These are phyloP conservation scores for Pascua sp. DNA, from an alignment of 1,284 basidiomycete species.

Conservation along the genomic window DNA sequence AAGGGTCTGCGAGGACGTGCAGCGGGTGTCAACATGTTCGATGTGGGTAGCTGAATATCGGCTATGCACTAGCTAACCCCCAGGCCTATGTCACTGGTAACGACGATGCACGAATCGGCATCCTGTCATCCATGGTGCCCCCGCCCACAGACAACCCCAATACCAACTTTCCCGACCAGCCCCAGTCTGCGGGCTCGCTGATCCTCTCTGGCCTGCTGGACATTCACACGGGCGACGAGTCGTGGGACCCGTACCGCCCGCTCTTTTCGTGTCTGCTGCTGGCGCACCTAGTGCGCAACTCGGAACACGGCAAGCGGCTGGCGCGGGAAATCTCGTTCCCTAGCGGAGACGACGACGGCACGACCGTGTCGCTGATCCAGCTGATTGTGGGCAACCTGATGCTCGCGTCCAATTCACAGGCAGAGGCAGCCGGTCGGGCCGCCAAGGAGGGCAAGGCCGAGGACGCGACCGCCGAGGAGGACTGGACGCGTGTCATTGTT, in stretches of 20 bases:
- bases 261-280: constrained; percentile 55
- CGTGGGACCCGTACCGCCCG: constrained; percentile 55
- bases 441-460: constrained; percentile 34
- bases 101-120: constrained; percentile 46
- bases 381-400: constrained; percentile 60
- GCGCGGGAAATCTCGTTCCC: constrained; percentile 52
- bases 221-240: constrained; percentile 30
- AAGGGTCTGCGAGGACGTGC: constrained; percentile 47
- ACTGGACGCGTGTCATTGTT: constrained; percentile 86
- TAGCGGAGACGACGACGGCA: constrained; percentile 51
- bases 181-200: constrained; percentile 52
- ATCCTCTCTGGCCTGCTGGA: constrained; percentile 55
- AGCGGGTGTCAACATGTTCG: constrained; percentile 52
- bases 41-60: constrained; percentile 29
- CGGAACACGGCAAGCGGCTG: constrained; percentile 56
- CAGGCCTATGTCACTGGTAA: constrained; percentile 48
- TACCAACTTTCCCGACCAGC: constrained; percentile 22
- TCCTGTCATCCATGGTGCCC: constrained; percentile 45
- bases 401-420: constrained; percentile 59
- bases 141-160: constrained; percentile 30
- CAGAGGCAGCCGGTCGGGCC: constrained; percentile 48
- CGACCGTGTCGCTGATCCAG: constrained; percentile 55
- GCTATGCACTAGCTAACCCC: neutral
- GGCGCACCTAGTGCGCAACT: constrained; percentile 54
- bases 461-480: constrained; percentile 52